phyloP scores from a whole-genome alignment of 148 eudicot species.

The Rheum nobile region DNA sequence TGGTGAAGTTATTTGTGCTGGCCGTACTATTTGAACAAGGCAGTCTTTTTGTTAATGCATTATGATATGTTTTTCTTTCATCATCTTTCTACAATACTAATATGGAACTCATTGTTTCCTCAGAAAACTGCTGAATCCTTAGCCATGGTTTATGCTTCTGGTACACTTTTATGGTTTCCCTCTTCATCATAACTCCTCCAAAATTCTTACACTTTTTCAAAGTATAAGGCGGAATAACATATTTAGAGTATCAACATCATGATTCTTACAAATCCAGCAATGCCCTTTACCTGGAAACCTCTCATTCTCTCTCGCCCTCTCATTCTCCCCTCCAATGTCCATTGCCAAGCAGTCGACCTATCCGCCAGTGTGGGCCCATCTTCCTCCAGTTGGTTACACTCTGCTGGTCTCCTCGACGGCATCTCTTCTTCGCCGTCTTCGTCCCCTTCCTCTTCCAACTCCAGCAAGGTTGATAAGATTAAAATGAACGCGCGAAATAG shows the following conservation, averaged over 20 bases:
- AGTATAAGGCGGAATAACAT: neutral
- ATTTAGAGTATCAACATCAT: neutral
- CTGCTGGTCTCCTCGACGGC: slow-evolving; percentile 24
- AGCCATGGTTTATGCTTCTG: neutral
- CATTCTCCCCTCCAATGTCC: slow-evolving; percentile 15
- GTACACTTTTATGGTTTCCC: neutral
- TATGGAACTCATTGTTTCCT: neutral
- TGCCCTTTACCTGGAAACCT: slow-evolving; percentile 12
- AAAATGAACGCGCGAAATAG: slow-evolving; percentile 38
- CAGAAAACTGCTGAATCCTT: neutral
- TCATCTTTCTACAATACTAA: neutral
- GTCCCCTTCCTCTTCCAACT: slow-evolving; percentile 14
- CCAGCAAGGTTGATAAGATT: slow-evolving; percentile 6
- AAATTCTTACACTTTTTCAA: neutral
- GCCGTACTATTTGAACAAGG: neutral
- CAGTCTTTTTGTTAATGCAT: neutral
- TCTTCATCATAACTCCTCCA: neutral
- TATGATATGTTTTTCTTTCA: neutral
- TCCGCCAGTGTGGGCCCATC: slow-evolving; percentile 18
- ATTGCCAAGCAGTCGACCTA: slow-evolving; percentile 34
- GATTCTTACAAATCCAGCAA: neutral
- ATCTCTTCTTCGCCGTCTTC: slow-evolving; percentile 12
- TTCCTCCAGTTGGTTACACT: slow-evolving; percentile 33
- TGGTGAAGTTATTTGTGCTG: neutral
- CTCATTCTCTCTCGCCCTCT: slow-evolving; percentile 18